Conservation (phyloP, 768 basidiomycete species). For the Boletus vermiculosoides region DNA sequence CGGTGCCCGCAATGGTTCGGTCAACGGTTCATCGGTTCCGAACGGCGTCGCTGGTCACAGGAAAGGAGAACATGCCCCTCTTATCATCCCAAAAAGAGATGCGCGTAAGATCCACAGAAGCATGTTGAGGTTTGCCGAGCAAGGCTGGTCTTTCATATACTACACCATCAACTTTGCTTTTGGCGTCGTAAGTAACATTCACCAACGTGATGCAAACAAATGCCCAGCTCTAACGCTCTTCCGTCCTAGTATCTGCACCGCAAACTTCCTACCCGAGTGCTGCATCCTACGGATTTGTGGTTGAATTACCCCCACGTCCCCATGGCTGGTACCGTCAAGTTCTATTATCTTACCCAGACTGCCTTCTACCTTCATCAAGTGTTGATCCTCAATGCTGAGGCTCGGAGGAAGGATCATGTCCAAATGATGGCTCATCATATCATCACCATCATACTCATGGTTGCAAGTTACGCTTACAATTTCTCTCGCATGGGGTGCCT, state of each 20-base stretch:
- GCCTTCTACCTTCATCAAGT: constrained; percentile 93
- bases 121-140: constrained; percentile 89
- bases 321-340: constrained; percentile 78
- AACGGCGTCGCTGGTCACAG: constrained; percentile 34
- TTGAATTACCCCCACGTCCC: constrained; percentile 77
- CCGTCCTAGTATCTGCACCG: constrained; percentile 71
- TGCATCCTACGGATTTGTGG: constrained; percentile 72
- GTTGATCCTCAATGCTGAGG: constrained; percentile 90
- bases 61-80: constrained; percentile 21
- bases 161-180: constrained; percentile 72
- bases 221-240: constrained; percentile 6
- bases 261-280: constrained; percentile 62
- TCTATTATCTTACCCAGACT: constrained; percentile 83
- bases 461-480: constrained; percentile 74
- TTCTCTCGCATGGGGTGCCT: constrained; percentile 88
- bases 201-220: constrained; percentile 5
- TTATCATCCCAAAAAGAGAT: constrained; percentile 43
- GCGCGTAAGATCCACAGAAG: constrained; percentile 63
- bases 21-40: constrained; percentile 19
- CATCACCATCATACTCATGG: constrained; percentile 80
- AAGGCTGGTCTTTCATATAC: constrained; percentile 88
- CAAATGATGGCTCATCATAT: constrained; percentile 98
- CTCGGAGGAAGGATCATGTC: constrained; percentile 83
- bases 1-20: constrained; percentile 27
- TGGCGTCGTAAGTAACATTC: constrained; percentile 69